Evolutionary conservation across 805 yeast genomes (phyloP).

Genomic region (Ogataea polymorpha): DNA sequence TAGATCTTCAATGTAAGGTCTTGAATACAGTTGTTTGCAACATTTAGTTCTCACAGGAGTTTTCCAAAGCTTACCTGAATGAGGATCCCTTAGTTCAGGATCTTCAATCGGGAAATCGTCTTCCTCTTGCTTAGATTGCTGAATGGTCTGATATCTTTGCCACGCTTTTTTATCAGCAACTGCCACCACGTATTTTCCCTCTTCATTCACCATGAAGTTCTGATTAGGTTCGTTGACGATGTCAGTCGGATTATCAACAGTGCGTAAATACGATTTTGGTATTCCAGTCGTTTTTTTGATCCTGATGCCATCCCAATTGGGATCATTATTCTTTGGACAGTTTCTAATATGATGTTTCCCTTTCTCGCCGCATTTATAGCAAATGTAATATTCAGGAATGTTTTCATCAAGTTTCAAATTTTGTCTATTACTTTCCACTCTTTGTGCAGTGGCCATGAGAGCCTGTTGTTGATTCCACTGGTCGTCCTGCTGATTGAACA

Average conservation of each 20-base stretch:
- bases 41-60: conserved; percentile 85
- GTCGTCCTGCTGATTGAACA: conserved; percentile 91
- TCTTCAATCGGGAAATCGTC: conserved; percentile 46
- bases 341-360: conserved; percentile 92
- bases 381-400: conserved; percentile 95
- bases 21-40: conserved; percentile 50
- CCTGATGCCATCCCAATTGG: conserved; percentile 88
- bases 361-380: conserved; percentile 94
- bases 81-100: conserved; percentile 65
- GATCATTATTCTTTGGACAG: conserved; percentile 92
- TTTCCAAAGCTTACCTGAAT: conserved; percentile 54
- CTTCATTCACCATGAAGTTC: conserved; percentile 83
- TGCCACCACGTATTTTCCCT: conserved; percentile 94
- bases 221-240: conserved; percentile 44
- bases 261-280: conserved; percentile 86
- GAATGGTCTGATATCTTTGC: conserved; percentile 79
- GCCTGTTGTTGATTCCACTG: conserved; percentile 96
- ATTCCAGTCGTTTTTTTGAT: conserved; percentile 95
- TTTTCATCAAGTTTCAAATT: conserved; percentile 54
- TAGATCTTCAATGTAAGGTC: conserved; percentile 58
- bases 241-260: conserved; percentile 77
- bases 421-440: conserved; percentile 41
- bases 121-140: conserved; percentile 31
- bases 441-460: conserved; percentile 79
- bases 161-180: conserved; percentile 91